A percentile compares a stretch with the other conserved stretches of the same genome.
Evolutionary conservation across 306 rosid genomes (phyloP).

Genomic region (Glycine tomentella): DNA sequence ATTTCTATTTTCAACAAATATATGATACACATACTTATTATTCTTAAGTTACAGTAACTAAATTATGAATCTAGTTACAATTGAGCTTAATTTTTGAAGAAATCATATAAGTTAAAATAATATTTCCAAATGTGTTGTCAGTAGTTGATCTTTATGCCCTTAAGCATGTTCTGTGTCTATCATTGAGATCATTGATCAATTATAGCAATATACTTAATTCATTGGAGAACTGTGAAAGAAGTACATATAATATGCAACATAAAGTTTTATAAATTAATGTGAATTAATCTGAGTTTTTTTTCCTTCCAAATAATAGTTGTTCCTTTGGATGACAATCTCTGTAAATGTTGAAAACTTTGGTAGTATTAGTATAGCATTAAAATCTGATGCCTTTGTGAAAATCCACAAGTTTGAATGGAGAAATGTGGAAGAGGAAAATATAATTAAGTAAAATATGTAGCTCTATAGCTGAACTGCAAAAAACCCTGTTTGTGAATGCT

Average conservation of each 20-base stretch:
- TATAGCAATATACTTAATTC: not conserved
- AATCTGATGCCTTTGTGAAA: no score
- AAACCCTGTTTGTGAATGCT: not conserved
- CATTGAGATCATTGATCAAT: not conserved
- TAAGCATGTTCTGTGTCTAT: not conserved
- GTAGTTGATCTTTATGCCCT: not conserved
- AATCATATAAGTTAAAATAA: no score
- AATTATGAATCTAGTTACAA: not conserved
- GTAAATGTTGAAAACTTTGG: not conserved
- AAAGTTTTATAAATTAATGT: not conserved
- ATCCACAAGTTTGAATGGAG: no score
- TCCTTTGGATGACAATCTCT: not conserved
- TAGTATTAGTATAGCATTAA: not conserved
- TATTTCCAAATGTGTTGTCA: no score
- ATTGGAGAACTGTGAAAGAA: not conserved
- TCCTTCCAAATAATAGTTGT: not conserved
- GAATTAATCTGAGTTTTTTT: not conserved
- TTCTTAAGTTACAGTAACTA: not conserved
- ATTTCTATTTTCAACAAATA: slow-evolving; percentile 4
- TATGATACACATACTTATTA: not conserved
- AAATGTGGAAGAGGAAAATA: no score
- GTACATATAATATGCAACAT: not conserved
- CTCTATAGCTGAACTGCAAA: slow-evolving; percentile 1
- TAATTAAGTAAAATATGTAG: not conserved
- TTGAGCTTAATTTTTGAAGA: no score